These are phyloP conservation scores for Mycena indigotica DNA, from an alignment of 768 basidiomycete genomes.

Conservation along the genomic window DNA sequence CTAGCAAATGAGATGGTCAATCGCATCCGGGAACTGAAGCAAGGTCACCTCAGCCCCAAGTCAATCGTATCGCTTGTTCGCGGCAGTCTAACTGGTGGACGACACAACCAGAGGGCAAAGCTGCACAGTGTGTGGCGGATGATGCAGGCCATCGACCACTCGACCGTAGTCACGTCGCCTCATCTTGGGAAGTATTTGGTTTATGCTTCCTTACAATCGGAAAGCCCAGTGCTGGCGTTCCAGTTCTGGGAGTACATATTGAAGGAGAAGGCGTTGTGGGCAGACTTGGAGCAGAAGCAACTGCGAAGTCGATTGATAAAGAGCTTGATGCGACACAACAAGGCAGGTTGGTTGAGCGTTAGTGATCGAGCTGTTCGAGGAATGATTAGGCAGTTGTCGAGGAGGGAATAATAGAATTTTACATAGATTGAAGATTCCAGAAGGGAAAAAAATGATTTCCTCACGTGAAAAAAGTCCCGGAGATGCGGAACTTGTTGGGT, in stretches of 20 bases:
- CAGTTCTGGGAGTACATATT: slow-evolving; percentile 60
- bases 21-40: slow-evolving; percentile 39
- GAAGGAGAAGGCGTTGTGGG: slow-evolving; percentile 46
- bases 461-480: slow-evolving; percentile 23
- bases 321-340: slow-evolving; percentile 30
- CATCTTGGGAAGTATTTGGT: slow-evolving; percentile 57
- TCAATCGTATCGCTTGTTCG: slow-evolving; percentile 52
- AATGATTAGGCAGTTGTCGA: slow-evolving; percentile 29
- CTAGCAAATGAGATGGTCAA: slow-evolving; percentile 47
- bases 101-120: slow-evolving; percentile 32
- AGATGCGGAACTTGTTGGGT: slow-evolving; percentile 8
- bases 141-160: slow-evolving; percentile 39
- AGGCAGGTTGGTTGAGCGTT: slow-evolving; percentile 17
- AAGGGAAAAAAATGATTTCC: background rate
- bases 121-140: slow-evolving; percentile 46
- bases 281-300: slow-evolving; percentile 45
- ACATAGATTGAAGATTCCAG: too few species aligned
- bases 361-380: slow-evolving; percentile 19
- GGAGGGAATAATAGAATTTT: background rate
- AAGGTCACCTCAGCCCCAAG: slow-evolving; percentile 45
- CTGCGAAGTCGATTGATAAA: slow-evolving; percentile 45
- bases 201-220: slow-evolving; percentile 47
- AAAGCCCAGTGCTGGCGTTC: slow-evolving; percentile 56
- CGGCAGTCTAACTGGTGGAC: slow-evolving; percentile 34
- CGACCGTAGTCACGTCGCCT: slow-evolving; percentile 42